Base-by-base conservation (phyloP, 2,329 filamentous ascomycete genomes). In the Aureobasidium musti region DNA sequence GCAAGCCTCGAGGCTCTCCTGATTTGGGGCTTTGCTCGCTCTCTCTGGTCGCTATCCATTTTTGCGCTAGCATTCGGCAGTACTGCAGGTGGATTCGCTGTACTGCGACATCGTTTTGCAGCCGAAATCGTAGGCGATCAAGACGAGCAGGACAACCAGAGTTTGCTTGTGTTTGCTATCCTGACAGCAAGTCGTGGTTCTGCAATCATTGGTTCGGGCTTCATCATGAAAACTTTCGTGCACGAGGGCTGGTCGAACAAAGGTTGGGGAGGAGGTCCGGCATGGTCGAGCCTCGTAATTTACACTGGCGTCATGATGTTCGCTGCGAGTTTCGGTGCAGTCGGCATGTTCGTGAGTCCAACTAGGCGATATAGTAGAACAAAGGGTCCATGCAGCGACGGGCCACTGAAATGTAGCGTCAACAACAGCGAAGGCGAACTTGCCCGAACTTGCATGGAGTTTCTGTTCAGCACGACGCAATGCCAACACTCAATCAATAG, bases 51-150 rank as follows among this genome's bases (percentile, higher is more conserved):
- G 7, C 30, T 54, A 4, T 54, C 30, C 11, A 19, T 54, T 3
- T 54, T 54, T 8, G 50, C 50, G 17, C 13, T 54, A 6, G 30
- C 50, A 8, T 54, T 54, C 17, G 50, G 50, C 13, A 54, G 50
- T 21, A 54, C 50, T 5, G 50, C 50, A 37, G 50, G 50, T 3
- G 50, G 50, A 23, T 54, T 54, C 17, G 50, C 50, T 21, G 50
- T 54, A 19, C n/a, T 54, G 13, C 50, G 50, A 21, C 50, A 30
- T 35, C 50, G 50, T 7, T 54, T 54, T 26, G 50, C 50, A 11
- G 50, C 50, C 19, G 50, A 54, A 11, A 54, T 54, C 11, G 50
- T 54, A 35, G 50, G 50, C 6, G 50, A 54, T 37, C 50, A 54
- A 21, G 50, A 54, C 13, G 19, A 37, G 23, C 50, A 54, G n/a